These are phyloP conservation scores for Aspergillus homomorphus DNA, from an alignment of 495 filamentous ascomycete genomes.

Conservation along the genomic window DNA sequence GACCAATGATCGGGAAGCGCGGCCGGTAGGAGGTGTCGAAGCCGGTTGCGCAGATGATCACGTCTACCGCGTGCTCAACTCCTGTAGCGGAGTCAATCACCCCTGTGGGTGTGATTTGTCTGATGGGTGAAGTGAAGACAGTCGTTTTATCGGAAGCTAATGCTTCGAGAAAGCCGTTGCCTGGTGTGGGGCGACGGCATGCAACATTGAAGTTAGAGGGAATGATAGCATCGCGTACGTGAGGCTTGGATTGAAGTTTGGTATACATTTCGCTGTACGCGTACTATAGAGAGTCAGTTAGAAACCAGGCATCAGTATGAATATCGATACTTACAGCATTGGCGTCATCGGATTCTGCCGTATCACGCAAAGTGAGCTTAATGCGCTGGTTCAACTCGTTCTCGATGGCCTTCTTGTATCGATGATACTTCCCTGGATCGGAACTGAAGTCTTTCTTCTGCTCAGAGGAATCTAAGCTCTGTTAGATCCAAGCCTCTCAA, in stretches of 20 bases:
- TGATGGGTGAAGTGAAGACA: constrained; percentile 13
- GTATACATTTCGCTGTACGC: constrained; percentile 27
- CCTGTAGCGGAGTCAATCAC: constrained; percentile 39
- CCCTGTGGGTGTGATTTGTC: constrained; percentile 29
- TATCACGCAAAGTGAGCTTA: constrained; percentile 11
- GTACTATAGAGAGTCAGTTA: background rate
- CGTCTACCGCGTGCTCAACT: constrained; percentile 23
- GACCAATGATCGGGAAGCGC: constrained; percentile 44
- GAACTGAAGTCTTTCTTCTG: constrained; percentile 7
- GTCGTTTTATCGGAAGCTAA: constrained; percentile 15
- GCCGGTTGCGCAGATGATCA: constrained; percentile 45
- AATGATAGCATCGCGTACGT: constrained; percentile 42
- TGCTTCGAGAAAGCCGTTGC: constrained; percentile 21
- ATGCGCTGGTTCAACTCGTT: constrained; percentile 32
- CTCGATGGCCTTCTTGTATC: constrained; percentile 37
- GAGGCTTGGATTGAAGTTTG: constrained; percentile 43
- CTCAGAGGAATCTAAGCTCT: constrained; percentile 5
- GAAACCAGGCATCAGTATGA: background rate
- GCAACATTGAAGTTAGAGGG: constrained; percentile 43
- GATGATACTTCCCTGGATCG: constrained; percentile 15
- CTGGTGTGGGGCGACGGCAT: constrained; percentile 41
- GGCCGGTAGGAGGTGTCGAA: constrained; percentile 45
- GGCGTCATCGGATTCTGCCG: constrained; percentile 11
- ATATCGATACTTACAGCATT: constrained; percentile 8
- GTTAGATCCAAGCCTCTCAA: background rate